These are phyloP conservation scores for Daldinia sp. DNA, from an alignment of 2,329 filamentous ascomycete genomes.

Conservation along the genomic window DNA sequence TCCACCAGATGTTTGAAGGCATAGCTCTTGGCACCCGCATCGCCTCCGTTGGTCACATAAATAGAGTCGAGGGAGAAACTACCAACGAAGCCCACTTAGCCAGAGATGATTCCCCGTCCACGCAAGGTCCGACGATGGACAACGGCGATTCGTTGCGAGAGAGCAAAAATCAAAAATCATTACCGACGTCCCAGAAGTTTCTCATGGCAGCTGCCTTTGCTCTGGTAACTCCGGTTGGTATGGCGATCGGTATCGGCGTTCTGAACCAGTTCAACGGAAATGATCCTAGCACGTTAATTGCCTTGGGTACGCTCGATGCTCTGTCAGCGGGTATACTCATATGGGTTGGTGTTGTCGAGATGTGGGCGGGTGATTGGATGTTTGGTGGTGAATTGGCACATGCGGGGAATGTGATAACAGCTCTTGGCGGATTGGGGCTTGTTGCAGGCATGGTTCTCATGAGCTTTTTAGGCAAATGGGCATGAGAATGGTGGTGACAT, in stretches of 20 bases:
- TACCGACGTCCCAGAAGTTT: slow-evolving; percentile 61
- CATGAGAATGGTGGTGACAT: slow-evolving; percentile 49
- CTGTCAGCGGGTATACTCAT: slow-evolving; percentile 77
- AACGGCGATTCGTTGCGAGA: neutral
- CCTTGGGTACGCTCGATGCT: slow-evolving; percentile 77
- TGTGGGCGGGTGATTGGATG: slow-evolving; percentile 81
- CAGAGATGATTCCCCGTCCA: neutral
- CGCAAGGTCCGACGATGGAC: neutral
- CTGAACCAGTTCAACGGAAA: slow-evolving; percentile 77
- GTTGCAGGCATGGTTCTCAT: slow-evolving; percentile 71
- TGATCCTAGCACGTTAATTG: slow-evolving; percentile 71
- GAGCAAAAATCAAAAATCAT: slow-evolving; percentile 7
- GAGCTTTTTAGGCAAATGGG: slow-evolving; percentile 80
- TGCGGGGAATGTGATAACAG: slow-evolving; percentile 57
- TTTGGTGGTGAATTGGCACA: slow-evolving; percentile 64
- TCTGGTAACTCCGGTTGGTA: slow-evolving; percentile 75
- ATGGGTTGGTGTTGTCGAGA: slow-evolving; percentile 84
- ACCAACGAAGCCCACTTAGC: neutral
- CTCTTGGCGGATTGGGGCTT: slow-evolving; percentile 61
- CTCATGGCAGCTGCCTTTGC: slow-evolving; percentile 71
- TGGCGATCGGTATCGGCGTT: slow-evolving; percentile 81
- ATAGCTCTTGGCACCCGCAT: slow-evolving; percentile 77
- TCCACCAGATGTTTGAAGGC: slow-evolving; percentile 82
- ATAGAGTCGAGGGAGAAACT: slow-evolving; percentile 11
- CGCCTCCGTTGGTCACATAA: slow-evolving; percentile 59